phyloP scores from a whole-genome alignment of 352 stramenopile species.

The Phytopythium montanum region DNA sequence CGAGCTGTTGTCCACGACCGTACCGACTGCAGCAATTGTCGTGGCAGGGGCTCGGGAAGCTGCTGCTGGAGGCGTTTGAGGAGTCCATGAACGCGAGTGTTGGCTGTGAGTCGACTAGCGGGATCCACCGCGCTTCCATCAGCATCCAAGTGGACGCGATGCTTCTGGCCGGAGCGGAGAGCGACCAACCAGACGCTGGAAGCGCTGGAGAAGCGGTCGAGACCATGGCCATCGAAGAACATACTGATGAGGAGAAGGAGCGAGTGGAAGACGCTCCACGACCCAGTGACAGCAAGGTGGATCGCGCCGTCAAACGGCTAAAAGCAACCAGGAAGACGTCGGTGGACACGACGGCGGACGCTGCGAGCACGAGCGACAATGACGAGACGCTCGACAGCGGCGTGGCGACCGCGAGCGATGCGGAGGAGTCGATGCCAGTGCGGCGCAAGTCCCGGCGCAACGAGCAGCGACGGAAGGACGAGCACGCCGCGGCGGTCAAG shows the following conservation, averaged over 20 bases:
- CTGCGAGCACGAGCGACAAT: conserved; percentile 25
- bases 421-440: conserved; percentile 21
- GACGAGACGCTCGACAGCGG: conserved; percentile 38
- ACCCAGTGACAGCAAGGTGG: neutral
- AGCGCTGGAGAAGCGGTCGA: neutral
- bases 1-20: conserved; percentile 13
- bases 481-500: conserved; percentile 64
- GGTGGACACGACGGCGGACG: neutral
- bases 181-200: neutral
- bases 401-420: conserved; percentile 15
- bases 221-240: no score
- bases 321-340: conserved; percentile 6
- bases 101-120: conserved; percentile 16
- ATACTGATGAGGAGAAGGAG: neutral
- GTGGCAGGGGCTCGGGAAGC: conserved; percentile 49
- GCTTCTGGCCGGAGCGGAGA: neutral
- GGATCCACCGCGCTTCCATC: conserved; percentile 21
- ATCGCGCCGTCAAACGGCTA: conserved; percentile 13
- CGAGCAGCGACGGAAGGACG: conserved; percentile 60
- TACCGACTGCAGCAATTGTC: conserved; percentile 44
- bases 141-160: conserved; percentile 10
- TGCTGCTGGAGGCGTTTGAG: conserved; percentile 63
- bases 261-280: neutral
- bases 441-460: conserved; percentile 64
- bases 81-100: conserved; percentile 22